Evolutionary conservation across 768 basidiomycete species (phyloP).

Genomic region (Plicaturopsis crispa): DNA sequence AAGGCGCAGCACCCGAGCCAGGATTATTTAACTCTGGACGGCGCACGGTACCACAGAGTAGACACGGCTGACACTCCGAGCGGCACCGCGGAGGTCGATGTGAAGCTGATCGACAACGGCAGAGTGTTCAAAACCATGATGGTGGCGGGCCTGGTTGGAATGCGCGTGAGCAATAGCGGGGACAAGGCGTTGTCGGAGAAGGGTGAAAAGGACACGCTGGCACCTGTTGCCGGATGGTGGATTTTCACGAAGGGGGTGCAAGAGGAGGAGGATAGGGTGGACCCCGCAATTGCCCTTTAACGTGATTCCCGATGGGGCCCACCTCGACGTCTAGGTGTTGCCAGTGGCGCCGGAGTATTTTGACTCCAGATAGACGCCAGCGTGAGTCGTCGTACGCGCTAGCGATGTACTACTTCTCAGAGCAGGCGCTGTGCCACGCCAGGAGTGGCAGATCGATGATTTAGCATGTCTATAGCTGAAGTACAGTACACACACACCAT

Average conservation of each 20-base stretch:
- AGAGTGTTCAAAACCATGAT: constrained; percentile 8
- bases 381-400: too few species aligned
- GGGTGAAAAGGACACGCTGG: constrained; percentile 22
- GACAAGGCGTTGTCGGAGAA: constrained; percentile 20
- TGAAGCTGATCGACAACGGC: constrained; percentile 10
- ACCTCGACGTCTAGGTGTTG: too few species aligned
- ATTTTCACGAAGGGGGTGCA: constrained; percentile 10
- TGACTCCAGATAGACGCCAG: too few species aligned
- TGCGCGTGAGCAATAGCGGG: constrained; percentile 11
- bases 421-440: too few species aligned
- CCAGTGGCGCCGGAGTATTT: too few species aligned
- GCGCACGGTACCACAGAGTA: constrained; percentile 7
- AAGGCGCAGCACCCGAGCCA: too few species aligned
- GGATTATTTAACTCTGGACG: constrained; percentile 5
- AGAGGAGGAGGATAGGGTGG: background rate
- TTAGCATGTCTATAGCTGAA: too few species aligned
- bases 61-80: constrained; percentile 6
- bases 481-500: too few species aligned
- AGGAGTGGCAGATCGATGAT: too few species aligned
- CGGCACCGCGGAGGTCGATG: constrained; percentile 11
- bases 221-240: constrained; percentile 25
- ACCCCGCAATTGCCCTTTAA: too few species aligned
- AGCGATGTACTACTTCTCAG: too few species aligned
- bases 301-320: too few species aligned
- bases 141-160: constrained; percentile 11